phyloP scores from a whole-genome alignment of 495 filamentous ascomycete genomes.

The Immersiella caudata region DNA sequence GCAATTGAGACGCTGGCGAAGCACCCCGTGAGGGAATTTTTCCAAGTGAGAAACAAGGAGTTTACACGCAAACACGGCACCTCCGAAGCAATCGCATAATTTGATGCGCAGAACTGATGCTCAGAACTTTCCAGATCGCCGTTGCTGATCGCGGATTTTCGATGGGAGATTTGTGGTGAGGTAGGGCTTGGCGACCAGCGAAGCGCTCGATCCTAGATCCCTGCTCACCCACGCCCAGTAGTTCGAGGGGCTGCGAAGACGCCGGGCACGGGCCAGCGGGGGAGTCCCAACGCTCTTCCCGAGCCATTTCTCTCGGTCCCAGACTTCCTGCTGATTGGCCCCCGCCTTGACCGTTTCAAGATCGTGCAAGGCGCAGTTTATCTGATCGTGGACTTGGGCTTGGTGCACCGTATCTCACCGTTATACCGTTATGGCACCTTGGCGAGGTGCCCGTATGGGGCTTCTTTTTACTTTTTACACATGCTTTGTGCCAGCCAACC shows the following conservation, averaged over 20 bases:
- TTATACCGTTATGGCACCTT: neutral
- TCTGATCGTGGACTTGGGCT: neutral
- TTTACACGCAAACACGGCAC: neutral
- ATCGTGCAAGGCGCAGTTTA: slow-evolving; percentile 9
- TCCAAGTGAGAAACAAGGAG: neutral
- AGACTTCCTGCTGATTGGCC: slow-evolving; percentile 23
- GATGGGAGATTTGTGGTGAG: slow-evolving; percentile 6
- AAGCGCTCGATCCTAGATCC: slow-evolving; percentile 21
- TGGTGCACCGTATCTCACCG: neutral
- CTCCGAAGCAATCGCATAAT: neutral
- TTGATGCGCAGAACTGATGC: slow-evolving; percentile 10
- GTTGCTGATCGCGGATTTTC: slow-evolving; percentile 7
- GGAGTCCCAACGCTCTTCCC: slow-evolving; percentile 17
- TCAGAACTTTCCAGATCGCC: slow-evolving; percentile 17
- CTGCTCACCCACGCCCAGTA: slow-evolving; percentile 4
- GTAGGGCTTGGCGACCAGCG: slow-evolving; percentile 16
- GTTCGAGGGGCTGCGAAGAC: neutral
- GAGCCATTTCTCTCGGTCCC: slow-evolving; percentile 17
- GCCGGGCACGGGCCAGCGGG: slow-evolving; percentile 18
- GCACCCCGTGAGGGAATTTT: neutral
- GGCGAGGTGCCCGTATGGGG: too few relatives aligned
- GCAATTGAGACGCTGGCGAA: neutral
- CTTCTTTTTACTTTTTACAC: slow-evolving; percentile 2
- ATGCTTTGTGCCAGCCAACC: slow-evolving; percentile 9
- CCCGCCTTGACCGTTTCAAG: slow-evolving; percentile 20